Evolutionary conservation across 345 rosid genomes (phyloP).

Genomic region (Leavenworthia alabamica): DNA sequence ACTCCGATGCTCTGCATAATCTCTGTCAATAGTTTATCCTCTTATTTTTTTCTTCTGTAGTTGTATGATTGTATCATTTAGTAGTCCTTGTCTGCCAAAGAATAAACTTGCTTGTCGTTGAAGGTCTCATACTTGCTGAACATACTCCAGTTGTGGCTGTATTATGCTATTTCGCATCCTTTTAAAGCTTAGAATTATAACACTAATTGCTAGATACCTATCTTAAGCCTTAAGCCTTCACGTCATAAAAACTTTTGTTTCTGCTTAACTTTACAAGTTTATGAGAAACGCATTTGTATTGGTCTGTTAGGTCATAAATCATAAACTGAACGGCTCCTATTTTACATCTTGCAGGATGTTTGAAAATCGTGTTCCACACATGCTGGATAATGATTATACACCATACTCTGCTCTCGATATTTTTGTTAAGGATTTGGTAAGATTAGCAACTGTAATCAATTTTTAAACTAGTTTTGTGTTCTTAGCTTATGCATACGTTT

Average conservation of each 20-base stretch:
- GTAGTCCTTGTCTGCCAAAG: neutral
- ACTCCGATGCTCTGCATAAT: slow-evolving; percentile 2
- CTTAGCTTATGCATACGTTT: slow-evolving; percentile 9
- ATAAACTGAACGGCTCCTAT: slow-evolving; percentile 14
- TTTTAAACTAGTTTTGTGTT: slow-evolving; percentile 1
- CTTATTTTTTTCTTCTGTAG: neutral
- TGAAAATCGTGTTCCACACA: slow-evolving; percentile 96
- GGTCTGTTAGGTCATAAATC: neutral
- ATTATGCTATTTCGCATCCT: neutral
- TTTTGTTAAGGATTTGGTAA: slow-evolving; percentile 93
- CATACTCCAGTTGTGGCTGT: neutral
- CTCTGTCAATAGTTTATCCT: neutral
- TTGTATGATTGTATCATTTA: neutral
- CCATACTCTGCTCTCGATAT: slow-evolving; percentile 94
- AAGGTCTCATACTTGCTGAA: neutral
- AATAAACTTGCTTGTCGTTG: neutral
- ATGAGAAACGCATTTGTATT: slow-evolving; percentile 7
- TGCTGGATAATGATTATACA: slow-evolving; percentile 88
- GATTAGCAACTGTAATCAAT: slow-evolving; percentile 18
- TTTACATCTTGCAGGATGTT: slow-evolving; percentile 69
- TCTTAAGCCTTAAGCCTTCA: neutral
- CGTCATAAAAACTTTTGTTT: neutral
- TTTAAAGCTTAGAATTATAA: neutral
- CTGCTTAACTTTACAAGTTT: neutral
- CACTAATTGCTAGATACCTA: neutral